Evolutionary conservation across 1,139 yeast genomes (phyloP).

Genomic region (Pichia sp.): DNA sequence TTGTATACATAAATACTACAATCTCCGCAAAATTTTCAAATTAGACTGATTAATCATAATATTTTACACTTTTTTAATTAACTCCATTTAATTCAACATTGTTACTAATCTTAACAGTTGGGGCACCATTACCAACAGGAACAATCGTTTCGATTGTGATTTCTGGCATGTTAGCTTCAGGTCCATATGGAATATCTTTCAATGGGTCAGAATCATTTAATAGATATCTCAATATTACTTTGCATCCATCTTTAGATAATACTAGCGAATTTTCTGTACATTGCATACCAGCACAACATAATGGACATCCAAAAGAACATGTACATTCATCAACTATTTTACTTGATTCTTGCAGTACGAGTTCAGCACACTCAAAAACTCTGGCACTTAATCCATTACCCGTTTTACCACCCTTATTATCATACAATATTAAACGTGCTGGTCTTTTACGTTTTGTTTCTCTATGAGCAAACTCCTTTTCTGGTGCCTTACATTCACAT

Average conservation of each 20-base stretch:
- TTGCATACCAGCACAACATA: slow-evolving; percentile 70
- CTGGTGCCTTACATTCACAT: slow-evolving; percentile 96
- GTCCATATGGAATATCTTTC: slow-evolving; percentile 59
- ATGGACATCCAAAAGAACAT: slow-evolving; percentile 87
- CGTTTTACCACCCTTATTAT: slow-evolving; percentile 67
- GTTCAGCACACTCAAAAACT: slow-evolving; percentile 71
- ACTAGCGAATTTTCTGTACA: slow-evolving; percentile 82
- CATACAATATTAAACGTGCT: slow-evolving; percentile 78
- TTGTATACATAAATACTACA: no score
- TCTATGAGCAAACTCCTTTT: slow-evolving; percentile 78
- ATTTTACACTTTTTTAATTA: no score
- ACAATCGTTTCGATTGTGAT: slow-evolving; percentile 63
- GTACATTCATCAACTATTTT: slow-evolving; percentile 57
- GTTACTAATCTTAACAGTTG: slow-evolving; percentile 29
- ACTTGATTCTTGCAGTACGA: slow-evolving; percentile 54
- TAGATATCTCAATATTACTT: slow-evolving; percentile 44
- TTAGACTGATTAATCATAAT: no score
- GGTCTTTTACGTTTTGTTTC: slow-evolving; percentile 71
- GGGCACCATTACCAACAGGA: slow-evolving; percentile 34
- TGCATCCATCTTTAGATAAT: slow-evolving; percentile 80
- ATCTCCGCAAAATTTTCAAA: no score
- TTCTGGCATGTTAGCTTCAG: slow-evolving; percentile 74
- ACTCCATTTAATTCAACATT: slow-evolving; percentile 3
- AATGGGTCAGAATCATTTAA: slow-evolving; percentile 9
- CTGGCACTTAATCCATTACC: slow-evolving; percentile 79